Evolutionary conservation across 2,329 filamentous ascomycete genomes (phyloP).

Genomic region (Harringtonia aguacate): DNA sequence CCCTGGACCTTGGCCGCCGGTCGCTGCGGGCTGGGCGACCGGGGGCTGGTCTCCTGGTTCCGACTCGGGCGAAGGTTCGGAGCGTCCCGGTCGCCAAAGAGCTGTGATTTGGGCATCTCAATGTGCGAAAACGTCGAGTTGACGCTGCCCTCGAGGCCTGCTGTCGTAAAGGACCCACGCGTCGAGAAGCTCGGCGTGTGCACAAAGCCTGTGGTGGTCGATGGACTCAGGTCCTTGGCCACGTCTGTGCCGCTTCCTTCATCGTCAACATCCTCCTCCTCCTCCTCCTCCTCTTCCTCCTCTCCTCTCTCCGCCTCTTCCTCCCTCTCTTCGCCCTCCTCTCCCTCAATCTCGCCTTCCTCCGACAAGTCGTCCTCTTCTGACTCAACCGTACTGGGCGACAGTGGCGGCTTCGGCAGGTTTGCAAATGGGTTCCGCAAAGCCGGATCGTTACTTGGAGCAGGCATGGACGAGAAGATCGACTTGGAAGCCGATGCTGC

Average conservation of each 20-base stretch:
- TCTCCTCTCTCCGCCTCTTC: slow-evolving; percentile 29
- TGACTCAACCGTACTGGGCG: slow-evolving; percentile 8
- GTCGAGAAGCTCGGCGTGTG: slow-evolving; percentile 43
- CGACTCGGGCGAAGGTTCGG: slow-evolving; percentile 44
- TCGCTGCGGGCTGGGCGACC: slow-evolving; percentile 61
- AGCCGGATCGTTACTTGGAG: background rate
- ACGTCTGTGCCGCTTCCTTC: slow-evolving; percentile 57
- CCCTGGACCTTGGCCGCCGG: slow-evolving; percentile 5
- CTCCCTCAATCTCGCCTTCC: slow-evolving; percentile 22
- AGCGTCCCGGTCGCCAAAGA: slow-evolving; percentile 45
- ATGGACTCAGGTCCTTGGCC: slow-evolving; percentile 50
- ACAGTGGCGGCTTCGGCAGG: slow-evolving; percentile 9
- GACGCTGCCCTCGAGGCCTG: slow-evolving; percentile 31
- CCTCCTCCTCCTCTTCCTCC: slow-evolving; percentile 27
- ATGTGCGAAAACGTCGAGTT: slow-evolving; percentile 36
- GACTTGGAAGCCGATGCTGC: background rate
- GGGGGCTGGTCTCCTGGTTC: slow-evolving; percentile 44
- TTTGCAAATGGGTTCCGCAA: slow-evolving; percentile 12
- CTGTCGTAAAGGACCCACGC: slow-evolving; percentile 42
- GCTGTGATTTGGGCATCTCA: slow-evolving; percentile 28
- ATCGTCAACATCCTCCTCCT: slow-evolving; percentile 36
- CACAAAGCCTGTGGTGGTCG: slow-evolving; percentile 26
- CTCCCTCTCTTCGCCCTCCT: slow-evolving; percentile 27
- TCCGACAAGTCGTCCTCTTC: slow-evolving; percentile 14
- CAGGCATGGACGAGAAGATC: slow-evolving; percentile 9